Evolutionary conservation across 805 yeast genomes (phyloP), one percentile per base, ranked within the genome.

Genomic region (Jamesozyma spencerorum): DNA sequence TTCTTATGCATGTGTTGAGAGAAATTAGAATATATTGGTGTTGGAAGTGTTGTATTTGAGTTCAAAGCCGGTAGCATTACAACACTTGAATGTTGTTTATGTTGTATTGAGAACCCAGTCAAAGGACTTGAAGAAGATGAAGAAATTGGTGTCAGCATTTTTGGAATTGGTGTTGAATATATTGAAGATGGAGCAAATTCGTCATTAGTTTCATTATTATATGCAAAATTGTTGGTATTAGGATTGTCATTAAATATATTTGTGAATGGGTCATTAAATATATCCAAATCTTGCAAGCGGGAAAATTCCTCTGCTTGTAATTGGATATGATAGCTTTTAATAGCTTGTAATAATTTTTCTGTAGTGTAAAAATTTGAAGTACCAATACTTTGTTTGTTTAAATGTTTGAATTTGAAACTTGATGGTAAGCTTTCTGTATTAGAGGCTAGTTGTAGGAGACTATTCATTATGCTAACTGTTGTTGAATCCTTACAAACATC

Each of bases 371-470:
- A 18, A 30, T 12, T 26, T 4, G 1, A 27, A n/a, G 17, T 14
- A 14, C 12, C 29, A 6, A 3, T 3, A 13, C 33, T 28, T 18
- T 41, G 34, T 30, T 40, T 45, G 26, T 47, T 49, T 18, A 51
- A 40, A 40, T 59, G 57, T 38, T 59, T 59, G 40, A 55, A 49
- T 34, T 51, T 54, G 45, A 59, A 59, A 38, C 60, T 57, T 17
- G 60, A 58, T n/a, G 64, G 63, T 18, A 57, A 43, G 5, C 40
- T 28, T 13, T 47, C 47, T 5, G 48, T 39, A 12, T 40, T 39
- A 11, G 57, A 36, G 13, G 57, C 46, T 31, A 53, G 17, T 15
- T 47, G 43, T 12, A 60, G 42, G 27, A 62, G 42, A 10, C 41
- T 36, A 13, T 48, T 44, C 29, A 46, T 57, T 22, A 43, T 46